Evolutionary conservation across 2,329 filamentous ascomycete genomes (phyloP).

Genomic region (Didymella lethalis): DNA sequence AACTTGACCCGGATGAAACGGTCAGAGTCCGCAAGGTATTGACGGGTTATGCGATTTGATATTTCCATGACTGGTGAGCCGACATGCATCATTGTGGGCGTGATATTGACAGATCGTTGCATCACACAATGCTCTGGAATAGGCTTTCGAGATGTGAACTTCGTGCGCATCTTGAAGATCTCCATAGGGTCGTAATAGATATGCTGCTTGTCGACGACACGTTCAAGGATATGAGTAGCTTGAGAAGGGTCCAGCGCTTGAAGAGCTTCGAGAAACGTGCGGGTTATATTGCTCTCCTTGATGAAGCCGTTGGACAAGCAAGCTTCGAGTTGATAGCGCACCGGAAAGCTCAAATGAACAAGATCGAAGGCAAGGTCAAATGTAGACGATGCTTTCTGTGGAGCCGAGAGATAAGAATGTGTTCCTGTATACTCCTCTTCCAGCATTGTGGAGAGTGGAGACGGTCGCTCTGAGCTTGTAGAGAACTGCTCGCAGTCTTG

Average conservation of each 20-base stretch:
- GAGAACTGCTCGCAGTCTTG: constrained; percentile 55
- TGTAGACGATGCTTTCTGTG: constrained; percentile 22
- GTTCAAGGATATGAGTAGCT: constrained; percentile 75
- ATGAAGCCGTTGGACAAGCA: constrained; percentile 84
- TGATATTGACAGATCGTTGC: constrained; percentile 79
- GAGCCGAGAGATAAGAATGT: constrained; percentile 31
- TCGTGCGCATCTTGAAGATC: constrained; percentile 66
- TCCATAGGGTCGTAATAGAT: constrained; percentile 73
- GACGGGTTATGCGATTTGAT: constrained; percentile 84
- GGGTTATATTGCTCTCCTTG: constrained; percentile 75
- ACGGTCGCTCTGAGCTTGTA: constrained; percentile 33
- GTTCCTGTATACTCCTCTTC: constrained; percentile 41
- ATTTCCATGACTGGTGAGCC: constrained; percentile 81
- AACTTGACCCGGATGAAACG: constrained; percentile 91
- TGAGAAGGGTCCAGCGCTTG: constrained; percentile 58
- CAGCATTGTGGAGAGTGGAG: constrained; percentile 38
- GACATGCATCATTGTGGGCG: constrained; percentile 82
- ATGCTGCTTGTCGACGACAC: constrained; percentile 70
- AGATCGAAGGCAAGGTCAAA: constrained; percentile 44
- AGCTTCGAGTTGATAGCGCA: constrained; percentile 91
- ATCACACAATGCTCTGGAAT: constrained; percentile 77
- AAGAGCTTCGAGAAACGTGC: constrained; percentile 72
- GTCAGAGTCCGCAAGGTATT: constrained; percentile 73
- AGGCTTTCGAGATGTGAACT: constrained; percentile 43
- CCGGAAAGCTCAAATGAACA: constrained; percentile 62